These are phyloP conservation scores for Ilex asprella DNA, from an alignment of 257 asterid genomes.

Conservation along the genomic window DNA sequence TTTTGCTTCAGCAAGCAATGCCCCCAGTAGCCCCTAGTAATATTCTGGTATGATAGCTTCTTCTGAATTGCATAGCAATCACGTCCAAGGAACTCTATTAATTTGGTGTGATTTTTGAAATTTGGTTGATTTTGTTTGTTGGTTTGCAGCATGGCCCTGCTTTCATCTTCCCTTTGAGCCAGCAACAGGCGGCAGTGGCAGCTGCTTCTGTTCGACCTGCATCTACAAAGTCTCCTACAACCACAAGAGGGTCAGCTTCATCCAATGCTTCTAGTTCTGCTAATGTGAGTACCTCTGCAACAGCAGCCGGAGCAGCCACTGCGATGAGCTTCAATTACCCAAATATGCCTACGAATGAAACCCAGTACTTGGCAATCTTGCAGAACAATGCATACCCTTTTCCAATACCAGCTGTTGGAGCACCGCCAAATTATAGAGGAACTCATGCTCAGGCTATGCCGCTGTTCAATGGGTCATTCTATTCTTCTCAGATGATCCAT, in stretches of 20 bases:
- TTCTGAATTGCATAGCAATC: background rate
- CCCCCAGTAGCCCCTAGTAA: slow-evolving; percentile 72
- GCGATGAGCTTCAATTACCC: slow-evolving; percentile 86
- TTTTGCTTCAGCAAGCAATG: slow-evolving; percentile 71
- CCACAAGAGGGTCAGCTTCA: slow-evolving; percentile 23
- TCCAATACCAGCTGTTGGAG: slow-evolving; percentile 68
- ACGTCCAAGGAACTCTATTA: background rate
- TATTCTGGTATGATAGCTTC: slow-evolving; percentile 43
- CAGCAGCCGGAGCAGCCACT: slow-evolving; percentile 32
- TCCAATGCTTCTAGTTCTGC: slow-evolving; percentile 31
- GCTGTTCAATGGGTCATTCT: slow-evolving; percentile 74
- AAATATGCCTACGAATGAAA: slow-evolving; percentile 59
- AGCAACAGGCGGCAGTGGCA: slow-evolving; percentile 66
- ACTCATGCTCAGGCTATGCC: slow-evolving; percentile 75
- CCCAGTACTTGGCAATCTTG: slow-evolving; percentile 77
- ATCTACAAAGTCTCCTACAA: slow-evolving; percentile 16
- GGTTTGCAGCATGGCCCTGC: slow-evolving; percentile 62
- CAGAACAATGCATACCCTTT: slow-evolving; percentile 77
- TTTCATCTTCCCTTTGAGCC: slow-evolving; percentile 79
- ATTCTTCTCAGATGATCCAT: slow-evolving; percentile 78
- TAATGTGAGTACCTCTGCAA: slow-evolving; percentile 21
- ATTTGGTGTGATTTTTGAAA: background rate
- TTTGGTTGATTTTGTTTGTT: background rate
- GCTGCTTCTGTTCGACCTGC: slow-evolving; percentile 34
- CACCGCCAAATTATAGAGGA: slow-evolving; percentile 70